Evolutionary conservation across 192 early-diverging fungal genomes (phyloP), one percentile per base, ranked within the genome.

Genomic region (Dimargaris xerosporica): DNA sequence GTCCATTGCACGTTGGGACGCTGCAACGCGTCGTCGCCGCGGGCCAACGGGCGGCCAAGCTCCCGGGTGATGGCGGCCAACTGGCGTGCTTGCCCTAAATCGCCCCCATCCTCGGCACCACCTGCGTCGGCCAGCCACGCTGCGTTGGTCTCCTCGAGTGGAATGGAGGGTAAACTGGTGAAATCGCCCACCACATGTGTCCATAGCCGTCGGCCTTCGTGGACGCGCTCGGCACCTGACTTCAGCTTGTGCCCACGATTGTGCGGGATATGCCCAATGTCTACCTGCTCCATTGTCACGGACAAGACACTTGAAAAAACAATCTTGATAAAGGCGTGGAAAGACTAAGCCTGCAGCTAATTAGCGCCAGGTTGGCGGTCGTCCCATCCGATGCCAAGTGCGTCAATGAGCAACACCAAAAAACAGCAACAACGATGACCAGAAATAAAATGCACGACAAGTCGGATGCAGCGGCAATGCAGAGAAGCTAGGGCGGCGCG

Each of bases 181-280:
- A 56, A 39, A 34, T 60, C 58, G 12, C 58, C 58, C 58, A 39
- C 42, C 1, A 44, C 42, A 17, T 44, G 58, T 5, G 58, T 60
- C 58, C 58, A 60, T 1, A 60, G 39, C 31, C 58, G 58, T n/a
- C 58, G 58, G 21, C 58, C 39, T 9, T 13, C 34, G 30, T 60
- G 39, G n/a, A 60, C 58, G 39, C 58, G 31, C 42, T 60, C 58
- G 13, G 58, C 58, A 21, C 58, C 58, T 10, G 16, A 39, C 42
- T 44, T 41, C 6, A 60, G 39, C 43, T 60, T 60, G 17, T 60
- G 58, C 21, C 58, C 58, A 5, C 58, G 58, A n/a, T 60, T 60
- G 41, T 60, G 58, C 9, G 58, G 58, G 17, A 44, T 60, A 11
- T 42, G 42, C n/a, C 58, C 58, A n/a, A 60, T 43, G 13, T 10